Percentiles rank a stretch among this genome's conserved stretches.
These are phyloP conservation scores for Saposhnikovia divaricata DNA, from an alignment of 129 eudicot species.

Conservation along the genomic window DNA sequence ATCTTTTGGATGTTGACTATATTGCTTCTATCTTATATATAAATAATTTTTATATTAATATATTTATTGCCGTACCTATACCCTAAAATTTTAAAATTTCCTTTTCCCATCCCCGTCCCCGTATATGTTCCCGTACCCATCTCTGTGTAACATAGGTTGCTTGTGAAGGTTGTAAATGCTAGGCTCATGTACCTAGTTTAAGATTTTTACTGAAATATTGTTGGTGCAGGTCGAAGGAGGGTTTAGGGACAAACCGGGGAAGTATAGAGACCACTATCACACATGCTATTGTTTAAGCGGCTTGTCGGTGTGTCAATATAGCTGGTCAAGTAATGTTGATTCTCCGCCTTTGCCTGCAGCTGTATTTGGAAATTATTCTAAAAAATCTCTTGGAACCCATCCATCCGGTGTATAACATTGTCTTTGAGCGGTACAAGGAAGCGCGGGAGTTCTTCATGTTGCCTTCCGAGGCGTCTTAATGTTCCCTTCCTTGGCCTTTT, in stretches of 20 bases:
- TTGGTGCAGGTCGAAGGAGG: conserved; percentile 68
- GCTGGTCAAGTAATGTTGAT: conserved; percentile 36
- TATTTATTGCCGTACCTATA: no score
- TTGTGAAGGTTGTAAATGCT: not conserved
- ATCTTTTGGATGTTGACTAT: no score
- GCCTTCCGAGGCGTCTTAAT: not conserved
- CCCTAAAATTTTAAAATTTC: no score
- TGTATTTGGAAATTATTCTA: conserved; percentile 69
- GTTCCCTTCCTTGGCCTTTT: not conserved
- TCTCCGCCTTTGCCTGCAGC: conserved; percentile 55
- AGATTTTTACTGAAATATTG: conserved; percentile 13
- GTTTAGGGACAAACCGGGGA: conserved; percentile 96
- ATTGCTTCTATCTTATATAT: no score
- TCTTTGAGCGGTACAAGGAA: conserved; percentile 54
- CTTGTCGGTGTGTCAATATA: conserved; percentile 58
- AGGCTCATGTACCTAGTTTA: not conserved
- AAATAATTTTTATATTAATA: no score
- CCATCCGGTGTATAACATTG: conserved; percentile 67
- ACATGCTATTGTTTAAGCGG: conserved; percentile 94
- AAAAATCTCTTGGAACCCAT: conserved; percentile 68
- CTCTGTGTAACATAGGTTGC: no score
- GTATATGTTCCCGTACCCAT: no score
- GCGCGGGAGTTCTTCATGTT: conserved; percentile 58
- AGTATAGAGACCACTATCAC: conserved; percentile 74
- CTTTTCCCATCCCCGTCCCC: no score